Base-by-base conservation (phyloP, 2,329 filamentous ascomycete genomes). In the Samsoniella hepiali region DNA sequence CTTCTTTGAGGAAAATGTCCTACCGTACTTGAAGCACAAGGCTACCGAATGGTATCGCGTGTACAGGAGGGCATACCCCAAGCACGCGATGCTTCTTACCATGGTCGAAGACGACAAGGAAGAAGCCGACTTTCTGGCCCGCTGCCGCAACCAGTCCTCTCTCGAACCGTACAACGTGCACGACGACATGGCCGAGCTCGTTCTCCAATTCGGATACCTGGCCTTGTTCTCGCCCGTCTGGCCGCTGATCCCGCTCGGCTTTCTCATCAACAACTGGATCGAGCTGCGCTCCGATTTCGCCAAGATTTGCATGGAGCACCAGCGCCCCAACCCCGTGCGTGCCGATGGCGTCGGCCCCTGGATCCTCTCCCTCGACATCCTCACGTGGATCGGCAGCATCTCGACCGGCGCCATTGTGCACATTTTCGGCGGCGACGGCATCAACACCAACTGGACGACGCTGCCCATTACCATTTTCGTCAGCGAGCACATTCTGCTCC, bases 271-370 rank as follows among this genome's bases (percentile, higher is more conserved):
- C 74, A 89, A 92, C 76, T 91, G 89, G 88, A 78, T 93, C 63
- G 90, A 93, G 73, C 80, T 93, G 10, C 88, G 90, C 10, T 88
- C 89, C 3, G 90, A 93, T 69, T 90, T 91, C 53, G 84, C 90
- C 75, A 93, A 92, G 70, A 89, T 93, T 62, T 90, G 87, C 66
- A 79, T 87, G 31, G 88, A 92, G 70, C 89, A 89, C 77, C 87
- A 88, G 66, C 84, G 90, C 1, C 90, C 90, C 0, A 84, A 82
- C 0, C 90, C 90, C 0, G 83, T 84, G 67, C 86, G 90, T 6
- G 82, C 88, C 1, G 90, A 91, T 70, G 88, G 87, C 4, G 91
- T 93, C 66, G 90, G 90, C 0, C 89, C 90, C 0, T 92, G 88
- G 84, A 81, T 91, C 17, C 82, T 88, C 65, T 87, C 85, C 0